Evolutionary conservation across 2,329 filamentous ascomycete genomes (phyloP), one percentile per base, ranked within the genome.

Genomic region (Cytospora paraplurivora): DNA sequence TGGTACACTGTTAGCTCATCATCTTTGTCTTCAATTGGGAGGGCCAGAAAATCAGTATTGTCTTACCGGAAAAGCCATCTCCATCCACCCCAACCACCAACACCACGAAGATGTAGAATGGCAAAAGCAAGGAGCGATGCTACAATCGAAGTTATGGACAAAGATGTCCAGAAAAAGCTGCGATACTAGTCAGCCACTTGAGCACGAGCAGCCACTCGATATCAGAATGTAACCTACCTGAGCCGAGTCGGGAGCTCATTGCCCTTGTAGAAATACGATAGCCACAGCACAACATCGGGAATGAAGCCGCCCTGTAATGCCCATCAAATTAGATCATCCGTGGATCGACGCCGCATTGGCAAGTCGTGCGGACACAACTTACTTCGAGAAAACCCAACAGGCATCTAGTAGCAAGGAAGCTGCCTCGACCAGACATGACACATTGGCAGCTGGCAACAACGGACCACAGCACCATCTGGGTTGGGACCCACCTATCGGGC

Each of bases 21-120:
- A 44, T 44, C 4, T n/a, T 1, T n/a, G n/a, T 47, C 21, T n/a
- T 10, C 5, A 12, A 10, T 10, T n/a, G 44, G n/a, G 7, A 15
- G 37, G 1, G 21, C 4, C 12, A 12, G 3, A 10, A 19, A 10
- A 1, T 21, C 12, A 15, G 10, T 15, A 12, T 21, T 47, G n/a
- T 54, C 58, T 27, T 38, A 61, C 59, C 44, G 71, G 67, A 87
- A 83, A 7, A 85, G 72, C 79, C 81, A 84, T 6, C 73, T 70
- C 77, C 77, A 79, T 1, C 77, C 77, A 4, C 68, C 74, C 67
- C 72, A 74, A 10, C 76, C 76, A 6, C 70, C 55, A 12, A 77
- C 64, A n/a, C 76, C 76, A 21, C 76, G 75, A 27, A 79, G 68
- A 54, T 73, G 76, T 5, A 78, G 67, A 0, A 78, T 63, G 4